Conservation (phyloP, 2,329 filamentous ascomycete species). For the Monosporascus sp. region DNA sequence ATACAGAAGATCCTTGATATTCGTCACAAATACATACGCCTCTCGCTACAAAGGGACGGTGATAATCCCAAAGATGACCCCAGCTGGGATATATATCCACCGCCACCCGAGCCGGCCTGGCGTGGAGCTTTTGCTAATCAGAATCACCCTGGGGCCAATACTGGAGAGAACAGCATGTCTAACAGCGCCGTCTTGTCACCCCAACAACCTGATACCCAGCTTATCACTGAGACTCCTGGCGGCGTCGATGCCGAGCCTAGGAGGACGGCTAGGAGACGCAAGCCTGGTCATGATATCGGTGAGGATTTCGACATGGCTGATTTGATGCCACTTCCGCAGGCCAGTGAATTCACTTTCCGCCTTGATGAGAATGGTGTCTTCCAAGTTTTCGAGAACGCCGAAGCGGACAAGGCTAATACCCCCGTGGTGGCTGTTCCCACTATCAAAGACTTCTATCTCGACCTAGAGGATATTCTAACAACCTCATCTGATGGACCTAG, state of each 20-base stretch:
- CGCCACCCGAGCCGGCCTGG: slow-evolving; percentile 89
- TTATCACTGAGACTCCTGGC: slow-evolving; percentile 20
- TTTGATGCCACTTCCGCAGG: slow-evolving; percentile 64
- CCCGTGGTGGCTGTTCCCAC: slow-evolving; percentile 84
- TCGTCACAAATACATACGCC: slow-evolving; percentile 78
- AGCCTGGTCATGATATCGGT: slow-evolving; percentile 84
- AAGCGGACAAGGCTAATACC: slow-evolving; percentile 53
- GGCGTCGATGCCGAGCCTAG: slow-evolving; percentile 31
- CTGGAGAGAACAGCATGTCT: slow-evolving; percentile 37
- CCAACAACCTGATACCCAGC: slow-evolving; percentile 23
- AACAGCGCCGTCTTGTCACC: slow-evolving; percentile 39
- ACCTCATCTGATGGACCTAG: slow-evolving; percentile 93
- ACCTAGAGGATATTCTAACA: slow-evolving; percentile 77
- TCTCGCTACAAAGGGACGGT: slow-evolving; percentile 74
- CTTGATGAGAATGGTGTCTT: slow-evolving; percentile 84
- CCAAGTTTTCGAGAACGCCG: slow-evolving; percentile 76
- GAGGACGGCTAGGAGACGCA: slow-evolving; percentile 57
- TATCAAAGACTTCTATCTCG: slow-evolving; percentile 91
- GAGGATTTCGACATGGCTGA: slow-evolving; percentile 86
- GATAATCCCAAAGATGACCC: slow-evolving; percentile 86
- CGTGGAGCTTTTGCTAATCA: slow-evolving; percentile 44
- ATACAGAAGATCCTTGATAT: slow-evolving; percentile 86
- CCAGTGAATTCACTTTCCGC: slow-evolving; percentile 67
- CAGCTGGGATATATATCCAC: slow-evolving; percentile 83
- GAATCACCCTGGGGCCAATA: slow-evolving; percentile 28